Evolutionary conservation across 1,284 basidiomycete genomes (phyloP), one percentile per base, ranked within the genome.

Genomic region (Pseudozyma hubeiensis): DNA sequence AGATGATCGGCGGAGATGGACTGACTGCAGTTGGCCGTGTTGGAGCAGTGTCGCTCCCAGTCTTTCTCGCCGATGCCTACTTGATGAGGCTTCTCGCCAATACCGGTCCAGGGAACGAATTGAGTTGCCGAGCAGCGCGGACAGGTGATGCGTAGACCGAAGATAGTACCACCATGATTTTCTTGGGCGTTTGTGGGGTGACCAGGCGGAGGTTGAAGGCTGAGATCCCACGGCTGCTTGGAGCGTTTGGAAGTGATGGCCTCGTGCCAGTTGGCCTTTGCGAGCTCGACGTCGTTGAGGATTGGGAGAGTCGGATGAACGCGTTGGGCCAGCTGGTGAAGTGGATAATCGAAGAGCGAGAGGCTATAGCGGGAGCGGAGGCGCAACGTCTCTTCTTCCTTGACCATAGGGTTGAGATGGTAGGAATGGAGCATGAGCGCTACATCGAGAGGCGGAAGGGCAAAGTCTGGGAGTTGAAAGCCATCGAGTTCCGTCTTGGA

Each of bases 371-470:
- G 64, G 14, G 41, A 47, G 10, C 51, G 53, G n/a, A 73, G 61
- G 19, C 65, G 70, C n/a, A 55, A 45, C 5, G 53, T 16, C 13
- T 77, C 70, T 49, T 70, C 70, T 7, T 55, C 48, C 29, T 66
- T 67, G 54, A 34, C 13, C 16, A 65, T 52, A 7, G 72, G 75
- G n/a, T 71, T 75, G 45, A 78, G 67, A 41, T 70, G 59, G 29
- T 76, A 80, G 9, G 66, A 45, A 34, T 79, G 79, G 24, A 77
- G 78, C 53, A 81, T 55, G 40, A 81, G 64, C 5, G 63, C 62
- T 6, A 81, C 77, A 37, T 81, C 77, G 53, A 81, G 34, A 11
- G 75, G 79, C 4, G 79, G 79, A 8, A 81, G 58, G 1, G 64
- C 53, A 34, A 61, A 53, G 30, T 64, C 57, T 3, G 72, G 75